A percentile compares a stretch with the other conserved stretches of the same genome.
Conservation (phyloP, 1,284 basidiomycete species). For the Cryptococcus sp. region DNA sequence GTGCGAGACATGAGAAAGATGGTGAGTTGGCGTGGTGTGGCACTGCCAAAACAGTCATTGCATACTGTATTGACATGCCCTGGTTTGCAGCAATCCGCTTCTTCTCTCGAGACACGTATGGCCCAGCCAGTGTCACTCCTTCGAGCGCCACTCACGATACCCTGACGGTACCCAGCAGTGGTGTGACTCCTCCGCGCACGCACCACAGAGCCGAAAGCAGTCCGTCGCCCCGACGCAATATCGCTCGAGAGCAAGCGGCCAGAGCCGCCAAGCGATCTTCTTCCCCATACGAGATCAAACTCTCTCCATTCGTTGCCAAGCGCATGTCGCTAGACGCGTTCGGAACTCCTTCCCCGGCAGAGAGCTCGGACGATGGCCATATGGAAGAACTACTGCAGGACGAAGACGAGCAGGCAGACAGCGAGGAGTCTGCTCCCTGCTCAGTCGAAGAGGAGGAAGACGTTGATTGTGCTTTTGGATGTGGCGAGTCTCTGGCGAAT, state of each 20-base stretch:
- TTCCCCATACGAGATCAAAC: conserved; percentile 43
- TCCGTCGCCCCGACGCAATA: conserved; percentile 9
- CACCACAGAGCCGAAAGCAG: neutral
- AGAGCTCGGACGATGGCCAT: conserved; percentile 10
- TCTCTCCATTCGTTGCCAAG: conserved; percentile 37
- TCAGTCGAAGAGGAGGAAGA: neutral
- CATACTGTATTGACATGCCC: neutral
- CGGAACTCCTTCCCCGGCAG: conserved; percentile 22
- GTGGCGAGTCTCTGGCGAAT: neutral
- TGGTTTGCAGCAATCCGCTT: conserved; percentile 26
- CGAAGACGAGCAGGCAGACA: conserved; percentile 1
- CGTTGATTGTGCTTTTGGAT: neutral
- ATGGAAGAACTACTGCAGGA: conserved; percentile 4
- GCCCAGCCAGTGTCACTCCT: conserved; percentile 5
- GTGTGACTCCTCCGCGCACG: neutral
- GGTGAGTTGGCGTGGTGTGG: conserved; percentile 12
- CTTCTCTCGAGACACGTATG: conserved; percentile 40
- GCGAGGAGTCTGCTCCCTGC: neutral
- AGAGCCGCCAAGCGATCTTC: conserved; percentile 29
- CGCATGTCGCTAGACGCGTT: conserved; percentile 44
- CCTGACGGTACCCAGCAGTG: too few species aligned
- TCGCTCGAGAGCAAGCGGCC: conserved; percentile 5
- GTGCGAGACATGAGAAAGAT: conserved; percentile 22
- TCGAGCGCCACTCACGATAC: neutral
- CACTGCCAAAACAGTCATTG: too few species aligned